phyloP scores from a whole-genome alignment of 2,329 filamentous ascomycete genomes.

The Pseudogymnoascus sp. region DNA sequence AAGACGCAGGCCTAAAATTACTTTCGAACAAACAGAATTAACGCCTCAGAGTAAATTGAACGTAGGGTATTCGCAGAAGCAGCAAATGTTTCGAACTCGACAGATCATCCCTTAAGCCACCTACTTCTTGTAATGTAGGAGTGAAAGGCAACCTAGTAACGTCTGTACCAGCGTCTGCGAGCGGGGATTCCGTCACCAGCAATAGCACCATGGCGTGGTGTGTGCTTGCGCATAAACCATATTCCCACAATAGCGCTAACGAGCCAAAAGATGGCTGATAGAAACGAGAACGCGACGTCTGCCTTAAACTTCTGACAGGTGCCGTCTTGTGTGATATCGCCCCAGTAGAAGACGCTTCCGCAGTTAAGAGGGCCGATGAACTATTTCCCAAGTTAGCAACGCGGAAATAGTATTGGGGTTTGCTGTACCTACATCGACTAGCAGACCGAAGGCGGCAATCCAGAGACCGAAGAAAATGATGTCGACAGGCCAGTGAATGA shows the following conservation, averaged over 20 bases:
- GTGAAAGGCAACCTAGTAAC: background rate
- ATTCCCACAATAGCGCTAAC: conserved; percentile 12
- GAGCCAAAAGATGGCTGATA: conserved; percentile 16
- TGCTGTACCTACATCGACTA: conserved; percentile 48
- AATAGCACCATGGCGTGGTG: background rate
- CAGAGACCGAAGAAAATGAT: conserved; percentile 59
- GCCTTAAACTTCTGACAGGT: conserved; percentile 65
- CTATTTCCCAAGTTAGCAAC: conserved; percentile 66
- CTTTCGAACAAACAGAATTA: background rate
- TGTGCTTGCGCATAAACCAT: conserved; percentile 11
- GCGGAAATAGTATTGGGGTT: conserved; percentile 65
- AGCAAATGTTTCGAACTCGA: background rate
- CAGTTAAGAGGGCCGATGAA: conserved; percentile 78
- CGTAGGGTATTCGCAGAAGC: background rate
- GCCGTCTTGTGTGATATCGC: conserved; percentile 69
- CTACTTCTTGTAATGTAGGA: background rate
- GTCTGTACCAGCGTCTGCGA: conserved; percentile 11
- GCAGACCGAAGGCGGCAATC: conserved; percentile 46
- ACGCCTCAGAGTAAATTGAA: background rate
- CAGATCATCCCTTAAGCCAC: background rate
- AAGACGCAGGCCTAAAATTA: background rate
- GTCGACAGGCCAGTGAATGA: conserved; percentile 66
- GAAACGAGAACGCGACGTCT: conserved; percentile 22
- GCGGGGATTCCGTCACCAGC: conserved; percentile 9
- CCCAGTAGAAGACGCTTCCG: conserved; percentile 73